These are phyloP conservation scores for Heterobasidion irregulare DNA, from an alignment of 1,284 basidiomycete species.

Conservation along the genomic window DNA sequence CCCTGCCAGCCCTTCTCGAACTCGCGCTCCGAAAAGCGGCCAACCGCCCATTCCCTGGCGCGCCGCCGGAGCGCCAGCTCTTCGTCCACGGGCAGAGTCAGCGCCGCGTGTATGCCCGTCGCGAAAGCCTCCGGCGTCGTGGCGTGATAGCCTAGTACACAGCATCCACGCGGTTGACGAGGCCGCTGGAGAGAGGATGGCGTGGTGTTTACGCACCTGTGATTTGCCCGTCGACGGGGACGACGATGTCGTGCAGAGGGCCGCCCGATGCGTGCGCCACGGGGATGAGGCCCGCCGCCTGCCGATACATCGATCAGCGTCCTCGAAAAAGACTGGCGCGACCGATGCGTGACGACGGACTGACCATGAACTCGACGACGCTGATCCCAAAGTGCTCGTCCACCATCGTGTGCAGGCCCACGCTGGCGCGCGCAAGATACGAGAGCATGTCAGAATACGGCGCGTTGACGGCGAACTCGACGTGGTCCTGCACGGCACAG, in stretches of 20 bases:
- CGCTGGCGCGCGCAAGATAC: conserved; percentile 65
- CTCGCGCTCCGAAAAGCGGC: conserved; percentile 68
- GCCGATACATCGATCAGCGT: conserved; percentile 1
- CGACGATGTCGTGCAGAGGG: conserved; percentile 86
- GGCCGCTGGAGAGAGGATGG: neutral
- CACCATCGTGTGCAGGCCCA: conserved; percentile 95
- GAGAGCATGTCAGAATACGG: conserved; percentile 64
- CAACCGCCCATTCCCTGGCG: conserved; percentile 62
- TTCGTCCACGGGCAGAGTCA: conserved; percentile 50
- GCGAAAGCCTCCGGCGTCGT: conserved; percentile 65
- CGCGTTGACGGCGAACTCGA: conserved; percentile 82
- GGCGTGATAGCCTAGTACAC: conserved; percentile 72
- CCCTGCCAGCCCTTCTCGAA: conserved; percentile 72
- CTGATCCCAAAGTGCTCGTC: conserved; percentile 99
- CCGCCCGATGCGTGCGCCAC: conserved; percentile 92
- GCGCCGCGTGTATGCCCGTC: conserved; percentile 52
- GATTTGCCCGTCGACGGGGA: conserved; percentile 60
- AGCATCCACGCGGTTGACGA: neutral
- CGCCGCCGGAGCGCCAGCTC: conserved; percentile 57
- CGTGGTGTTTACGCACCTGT: conserved; percentile 45
- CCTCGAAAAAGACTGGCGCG: too few species aligned
- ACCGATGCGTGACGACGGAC: too few species aligned
- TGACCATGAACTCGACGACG: conserved; percentile 94
- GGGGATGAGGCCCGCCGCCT: conserved; percentile 93
- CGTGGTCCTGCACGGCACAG: conserved; percentile 40